Evolutionary conservation across 1,284 basidiomycete genomes (phyloP).

Genomic region (Amylostereum areolatum): DNA sequence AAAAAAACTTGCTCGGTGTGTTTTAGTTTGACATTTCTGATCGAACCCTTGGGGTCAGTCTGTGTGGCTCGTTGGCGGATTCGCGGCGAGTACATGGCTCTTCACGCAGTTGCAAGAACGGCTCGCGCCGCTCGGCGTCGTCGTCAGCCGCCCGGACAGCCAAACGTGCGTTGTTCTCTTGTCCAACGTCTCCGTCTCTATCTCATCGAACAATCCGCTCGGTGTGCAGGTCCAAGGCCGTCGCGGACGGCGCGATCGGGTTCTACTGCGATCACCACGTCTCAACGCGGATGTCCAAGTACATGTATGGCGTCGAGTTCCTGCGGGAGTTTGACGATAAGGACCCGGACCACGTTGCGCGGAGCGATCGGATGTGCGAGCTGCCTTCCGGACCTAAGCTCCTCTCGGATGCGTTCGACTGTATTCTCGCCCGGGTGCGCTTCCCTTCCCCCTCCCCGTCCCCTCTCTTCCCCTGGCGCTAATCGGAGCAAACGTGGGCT

Average conservation of each 20-base stretch:
- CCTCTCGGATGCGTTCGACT: constrained; percentile 73
- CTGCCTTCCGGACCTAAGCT: constrained; percentile 69
- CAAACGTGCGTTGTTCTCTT: constrained; percentile 49
- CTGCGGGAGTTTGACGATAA: constrained; percentile 58
- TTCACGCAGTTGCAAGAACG: constrained; percentile 68
- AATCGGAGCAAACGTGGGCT: neutral
- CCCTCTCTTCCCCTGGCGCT: constrained; percentile 2
- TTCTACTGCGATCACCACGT: constrained; percentile 81
- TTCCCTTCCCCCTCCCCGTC: constrained; percentile 5
- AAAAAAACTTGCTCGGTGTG: constrained; percentile 5
- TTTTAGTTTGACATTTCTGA: neutral
- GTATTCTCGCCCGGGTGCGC: constrained; percentile 62
- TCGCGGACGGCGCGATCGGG: constrained; percentile 74
- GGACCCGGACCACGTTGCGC: constrained; percentile 58
- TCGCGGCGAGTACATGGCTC: constrained; percentile 74
- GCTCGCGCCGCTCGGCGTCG: constrained; percentile 46
- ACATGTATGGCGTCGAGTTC: constrained; percentile 77
- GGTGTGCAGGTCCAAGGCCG: constrained; percentile 61
- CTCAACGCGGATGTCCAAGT: constrained; percentile 68
- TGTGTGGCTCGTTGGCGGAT: constrained; percentile 74
- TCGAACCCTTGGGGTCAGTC: constrained; percentile 31
- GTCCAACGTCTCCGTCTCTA: neutral
- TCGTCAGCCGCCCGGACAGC: constrained; percentile 67
- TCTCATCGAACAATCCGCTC: neutral
- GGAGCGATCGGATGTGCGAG: constrained; percentile 62